These are phyloP conservation scores for Arthroderma uncinatum DNA, from an alignment of 2,329 filamentous ascomycete species.

Conservation along the genomic window DNA sequence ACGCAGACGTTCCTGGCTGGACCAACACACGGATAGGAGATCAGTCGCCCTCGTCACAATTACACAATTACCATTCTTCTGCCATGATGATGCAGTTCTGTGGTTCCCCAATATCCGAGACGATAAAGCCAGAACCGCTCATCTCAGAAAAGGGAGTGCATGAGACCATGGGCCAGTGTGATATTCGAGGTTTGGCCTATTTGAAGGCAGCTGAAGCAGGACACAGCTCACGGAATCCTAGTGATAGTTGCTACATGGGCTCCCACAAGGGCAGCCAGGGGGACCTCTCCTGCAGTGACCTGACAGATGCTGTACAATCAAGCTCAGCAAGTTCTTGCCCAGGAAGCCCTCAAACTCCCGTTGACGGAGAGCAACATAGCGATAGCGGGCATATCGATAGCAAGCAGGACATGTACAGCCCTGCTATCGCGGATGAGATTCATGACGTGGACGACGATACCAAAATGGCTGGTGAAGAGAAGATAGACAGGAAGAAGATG, in stretches of 20 bases:
- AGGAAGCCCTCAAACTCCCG: constrained; percentile 9
- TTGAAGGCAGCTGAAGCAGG: not conserved
- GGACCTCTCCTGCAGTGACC: not conserved
- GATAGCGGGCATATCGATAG: constrained; percentile 5
- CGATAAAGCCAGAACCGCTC: not conserved
- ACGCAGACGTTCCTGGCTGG: not conserved
- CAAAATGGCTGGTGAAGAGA: constrained; percentile 21
- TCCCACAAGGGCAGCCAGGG: constrained; percentile 6
- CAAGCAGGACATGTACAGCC: constrained; percentile 13
- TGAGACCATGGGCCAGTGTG: not conserved
- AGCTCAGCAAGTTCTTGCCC: constrained; percentile 2
- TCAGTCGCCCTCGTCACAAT: not conserved
- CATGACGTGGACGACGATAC: constrained; percentile 22
- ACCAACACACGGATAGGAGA: not conserved
- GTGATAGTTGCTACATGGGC: not conserved
- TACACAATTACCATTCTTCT: constrained; percentile 1
- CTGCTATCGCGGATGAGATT: constrained; percentile 13
- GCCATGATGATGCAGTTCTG: constrained; percentile 1
- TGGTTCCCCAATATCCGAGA: not conserved
- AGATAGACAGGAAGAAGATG: constrained; percentile 33
- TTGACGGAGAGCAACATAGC: constrained; percentile 9
- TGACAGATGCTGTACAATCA: constrained; percentile 1
- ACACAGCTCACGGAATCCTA: not conserved
- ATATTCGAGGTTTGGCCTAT: constrained; percentile 4
- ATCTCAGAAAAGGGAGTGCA: not conserved